phyloP scores from a whole-genome alignment of 306 rosid species.

The Vigna radiata region DNA sequence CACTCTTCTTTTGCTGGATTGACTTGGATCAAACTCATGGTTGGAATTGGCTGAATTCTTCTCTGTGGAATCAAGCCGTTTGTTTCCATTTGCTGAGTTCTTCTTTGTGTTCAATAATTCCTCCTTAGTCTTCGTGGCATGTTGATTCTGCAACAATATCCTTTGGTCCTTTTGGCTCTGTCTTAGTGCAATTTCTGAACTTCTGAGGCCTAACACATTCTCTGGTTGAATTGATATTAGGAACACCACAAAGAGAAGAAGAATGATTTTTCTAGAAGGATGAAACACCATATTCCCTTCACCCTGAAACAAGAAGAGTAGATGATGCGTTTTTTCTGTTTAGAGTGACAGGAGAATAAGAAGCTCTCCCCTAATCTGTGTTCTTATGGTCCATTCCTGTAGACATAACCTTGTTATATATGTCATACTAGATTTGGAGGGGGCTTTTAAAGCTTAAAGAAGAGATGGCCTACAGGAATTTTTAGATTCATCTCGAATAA shows the following conservation, averaged over 20 bases:
- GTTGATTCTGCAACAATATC: constrained; percentile 52
- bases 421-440: constrained; percentile 59
- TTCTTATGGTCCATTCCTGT: constrained; percentile 72
- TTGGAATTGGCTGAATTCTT: constrained; percentile 52
- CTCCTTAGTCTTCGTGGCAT: constrained; percentile 45
- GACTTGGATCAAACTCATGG: constrained; percentile 67
- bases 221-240: constrained; percentile 56
- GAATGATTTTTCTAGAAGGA: constrained; percentile 52
- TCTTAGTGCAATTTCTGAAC: constrained; percentile 57
- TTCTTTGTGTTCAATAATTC: constrained; percentile 55
- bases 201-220: constrained; percentile 58
- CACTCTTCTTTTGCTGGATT: constrained; percentile 82
- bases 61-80: constrained; percentile 52
- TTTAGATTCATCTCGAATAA: constrained; percentile 83
- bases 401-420: constrained; percentile 65
- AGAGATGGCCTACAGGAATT: constrained; percentile 60
- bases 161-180: constrained; percentile 50
- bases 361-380: constrained; percentile 42
- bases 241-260: constrained; percentile 68
- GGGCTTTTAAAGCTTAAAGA: constrained; percentile 71
- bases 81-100: constrained; percentile 50
- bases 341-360: constrained; percentile 53
- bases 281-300: constrained; percentile 64
- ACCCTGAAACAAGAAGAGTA: constrained; percentile 53
- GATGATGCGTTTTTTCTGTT: constrained; percentile 48